Conservation (phyloP, 2,329 filamentous ascomycete species). For the Colletotrichum brevisporum region DNA sequence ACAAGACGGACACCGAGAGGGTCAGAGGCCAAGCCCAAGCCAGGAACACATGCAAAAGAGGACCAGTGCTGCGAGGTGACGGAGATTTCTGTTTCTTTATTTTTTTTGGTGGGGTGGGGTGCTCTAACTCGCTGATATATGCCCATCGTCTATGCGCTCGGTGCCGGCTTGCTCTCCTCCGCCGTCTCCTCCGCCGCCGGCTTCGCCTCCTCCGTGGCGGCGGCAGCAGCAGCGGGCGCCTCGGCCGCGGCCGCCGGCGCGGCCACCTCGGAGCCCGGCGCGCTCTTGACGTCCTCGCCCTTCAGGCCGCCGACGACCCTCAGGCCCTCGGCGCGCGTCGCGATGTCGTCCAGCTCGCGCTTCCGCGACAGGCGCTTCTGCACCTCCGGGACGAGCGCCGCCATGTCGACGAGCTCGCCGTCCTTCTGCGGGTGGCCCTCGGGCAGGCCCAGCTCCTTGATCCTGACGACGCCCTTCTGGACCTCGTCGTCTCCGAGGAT, state of each 20-base stretch:
- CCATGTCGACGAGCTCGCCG: conserved; percentile 79
- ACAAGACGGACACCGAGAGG: no score
- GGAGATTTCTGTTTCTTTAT: conserved; percentile 14
- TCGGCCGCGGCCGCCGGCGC: conserved; percentile 25
- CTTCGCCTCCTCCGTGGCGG: conserved; percentile 22
- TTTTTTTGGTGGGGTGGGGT: not conserved
- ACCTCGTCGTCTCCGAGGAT: conserved; percentile 95
- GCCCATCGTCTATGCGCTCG: conserved; percentile 20
- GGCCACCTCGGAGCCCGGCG: conserved; percentile 41
- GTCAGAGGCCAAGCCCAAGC: not conserved
- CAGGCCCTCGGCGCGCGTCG: conserved; percentile 59
- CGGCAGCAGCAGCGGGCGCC: conserved; percentile 17
- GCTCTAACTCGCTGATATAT: conserved; percentile 19
- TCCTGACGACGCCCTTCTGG: conserved; percentile 83
- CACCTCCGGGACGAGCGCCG: conserved; percentile 75
- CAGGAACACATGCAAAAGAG: not conserved
- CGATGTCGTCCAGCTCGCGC: conserved; percentile 59
- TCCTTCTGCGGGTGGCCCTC: conserved; percentile 93
- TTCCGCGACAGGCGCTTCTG: conserved; percentile 61
- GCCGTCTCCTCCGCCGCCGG: conserved; percentile 19
- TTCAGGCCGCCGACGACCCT: conserved; percentile 63
- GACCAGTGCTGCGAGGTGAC: not conserved
- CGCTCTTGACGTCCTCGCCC: conserved; percentile 53
- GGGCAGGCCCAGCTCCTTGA: conserved; percentile 83
- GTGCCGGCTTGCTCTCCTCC: conserved; percentile 40